Conservation (phyloP, 371 early-diverging fungal genomes). For the Mucor saturninus region DNA sequence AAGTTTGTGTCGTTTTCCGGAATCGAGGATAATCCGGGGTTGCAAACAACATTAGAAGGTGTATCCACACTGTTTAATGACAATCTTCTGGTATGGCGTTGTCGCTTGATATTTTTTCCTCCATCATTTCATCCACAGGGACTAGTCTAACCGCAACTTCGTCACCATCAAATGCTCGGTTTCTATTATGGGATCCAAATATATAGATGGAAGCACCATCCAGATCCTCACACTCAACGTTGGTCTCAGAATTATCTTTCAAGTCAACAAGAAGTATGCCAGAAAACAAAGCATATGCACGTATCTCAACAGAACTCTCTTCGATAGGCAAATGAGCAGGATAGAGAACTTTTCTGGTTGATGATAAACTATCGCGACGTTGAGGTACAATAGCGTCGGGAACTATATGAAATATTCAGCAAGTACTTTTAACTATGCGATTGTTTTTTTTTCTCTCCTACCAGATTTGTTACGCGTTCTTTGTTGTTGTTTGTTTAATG, state of each 20-base stretch:
- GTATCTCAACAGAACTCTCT: slow-evolving; percentile 31
- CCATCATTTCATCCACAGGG: slow-evolving; percentile 53
- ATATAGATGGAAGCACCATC: slow-evolving; percentile 55
- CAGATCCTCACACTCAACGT: slow-evolving; percentile 60
- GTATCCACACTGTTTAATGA: slow-evolving; percentile 8
- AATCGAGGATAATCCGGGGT: slow-evolving; percentile 26
- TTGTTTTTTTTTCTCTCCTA: slow-evolving; percentile 5
- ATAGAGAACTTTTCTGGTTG: slow-evolving; percentile 26
- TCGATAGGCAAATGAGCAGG: slow-evolving; percentile 30
- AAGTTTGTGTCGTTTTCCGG: slow-evolving; percentile 22
- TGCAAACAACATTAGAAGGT: slow-evolving; percentile 2
- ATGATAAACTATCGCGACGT: neutral
- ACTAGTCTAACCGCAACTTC: slow-evolving; percentile 68
- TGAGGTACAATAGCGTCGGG: neutral
- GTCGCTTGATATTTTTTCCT: slow-evolving; percentile 38
- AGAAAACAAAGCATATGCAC: slow-evolving; percentile 29
- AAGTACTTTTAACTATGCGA: neutral
- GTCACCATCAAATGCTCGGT: slow-evolving; percentile 80
- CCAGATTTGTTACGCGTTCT: slow-evolving; percentile 33
- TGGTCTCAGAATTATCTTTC: slow-evolving; percentile 62
- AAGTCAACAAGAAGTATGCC: slow-evolving; percentile 37
- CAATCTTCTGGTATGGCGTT: slow-evolving; percentile 28
- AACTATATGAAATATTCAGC: neutral
- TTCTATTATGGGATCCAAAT: slow-evolving; percentile 66
- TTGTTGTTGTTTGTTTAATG: neutral